Percentiles rank a stretch among this genome's conserved stretches.
Evolutionary conservation across 202 grass and related monocot genomes (phyloP).

Genomic region (Sporobolus alterniflorus): DNA sequence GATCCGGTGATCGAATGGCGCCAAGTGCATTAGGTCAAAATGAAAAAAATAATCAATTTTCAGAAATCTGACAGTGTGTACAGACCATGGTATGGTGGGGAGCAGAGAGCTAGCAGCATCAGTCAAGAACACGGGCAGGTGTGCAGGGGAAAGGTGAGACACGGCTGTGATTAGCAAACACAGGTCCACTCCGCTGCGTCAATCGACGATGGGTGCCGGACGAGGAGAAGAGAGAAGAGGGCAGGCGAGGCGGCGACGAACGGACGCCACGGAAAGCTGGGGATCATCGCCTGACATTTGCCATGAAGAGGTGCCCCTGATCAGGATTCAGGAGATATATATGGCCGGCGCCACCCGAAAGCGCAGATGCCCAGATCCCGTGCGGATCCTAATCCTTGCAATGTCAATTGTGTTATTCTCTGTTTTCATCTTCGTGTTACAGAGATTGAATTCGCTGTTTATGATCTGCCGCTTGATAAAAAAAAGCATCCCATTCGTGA

Average conservation of each 20-base stretch:
- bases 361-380: slow-evolving; percentile 7
- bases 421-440: no score
- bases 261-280: slow-evolving; percentile 45
- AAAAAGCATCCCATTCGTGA: neutral
- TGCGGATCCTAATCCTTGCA: neutral
- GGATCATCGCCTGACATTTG: slow-evolving; percentile 51
- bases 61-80: neutral
- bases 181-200: neutral
- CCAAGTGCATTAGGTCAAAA: neutral
- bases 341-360: neutral
- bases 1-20: no score
- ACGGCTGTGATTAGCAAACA: slow-evolving; percentile 10
- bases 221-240: no score
- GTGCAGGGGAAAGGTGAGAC: slow-evolving; percentile 31
- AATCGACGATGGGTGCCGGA: no score
- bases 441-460: no score
- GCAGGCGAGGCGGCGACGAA: neutral
- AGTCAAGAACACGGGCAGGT: neutral
- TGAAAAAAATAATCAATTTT: no score
- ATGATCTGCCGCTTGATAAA: no score
- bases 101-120: neutral
- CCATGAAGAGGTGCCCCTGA: slow-evolving; percentile 47
- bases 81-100: neutral
- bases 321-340: no score
- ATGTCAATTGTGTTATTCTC: no score